Base-by-base conservation (phyloP, 805 yeast genomes). In the Metschnikowia continentalis region DNA sequence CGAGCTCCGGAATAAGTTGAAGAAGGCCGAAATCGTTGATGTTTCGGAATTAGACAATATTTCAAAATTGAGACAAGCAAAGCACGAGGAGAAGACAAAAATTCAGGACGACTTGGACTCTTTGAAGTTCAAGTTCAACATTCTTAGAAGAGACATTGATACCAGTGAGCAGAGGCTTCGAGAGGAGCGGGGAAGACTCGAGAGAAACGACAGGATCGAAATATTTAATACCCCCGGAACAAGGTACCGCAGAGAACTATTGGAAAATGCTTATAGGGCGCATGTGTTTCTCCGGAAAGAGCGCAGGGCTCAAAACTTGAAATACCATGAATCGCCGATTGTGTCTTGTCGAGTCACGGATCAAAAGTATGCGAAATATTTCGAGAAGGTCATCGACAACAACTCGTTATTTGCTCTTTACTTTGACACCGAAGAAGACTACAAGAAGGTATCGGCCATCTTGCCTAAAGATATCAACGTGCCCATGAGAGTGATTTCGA, bases 271-370 rank as follows among this genome's bases (percentile, higher is more conserved):
- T 2, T 68, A 63, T 50, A 54, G 58, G 5, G 72, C 68, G 0
- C 77, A 72, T 52, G 52, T 62, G 26, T 59, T 69, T 14, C 62
- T 86, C 7, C 50, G 61, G n/a, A 49, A 45, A 42, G 55, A 56
- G 40, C 71, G 85, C 43, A 55, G 68, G 13, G 57, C 70, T 19
- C 62, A 66, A 1, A 62, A 64, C 5, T 71, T 83, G 46, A 61
- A 66, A 43, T 80, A 87, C 48, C 80, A 73, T 51, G 95, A 87
- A 60, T 95, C 96, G 1, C 91, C 97, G 0, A 66, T 84, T 7
- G 70, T 90, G 26, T 75, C 86, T 0, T 74, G 92, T 20, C 73
- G 79, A 4, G 79, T 84, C 0, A 73, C 71, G 1, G 78, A 83
- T 51, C 63, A 68, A 8, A 57, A 64, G 8, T 78, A 76, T 58